Base-by-base conservation (phyloP, 169 alveolate species). In the Eimeria acervulina region DNA sequence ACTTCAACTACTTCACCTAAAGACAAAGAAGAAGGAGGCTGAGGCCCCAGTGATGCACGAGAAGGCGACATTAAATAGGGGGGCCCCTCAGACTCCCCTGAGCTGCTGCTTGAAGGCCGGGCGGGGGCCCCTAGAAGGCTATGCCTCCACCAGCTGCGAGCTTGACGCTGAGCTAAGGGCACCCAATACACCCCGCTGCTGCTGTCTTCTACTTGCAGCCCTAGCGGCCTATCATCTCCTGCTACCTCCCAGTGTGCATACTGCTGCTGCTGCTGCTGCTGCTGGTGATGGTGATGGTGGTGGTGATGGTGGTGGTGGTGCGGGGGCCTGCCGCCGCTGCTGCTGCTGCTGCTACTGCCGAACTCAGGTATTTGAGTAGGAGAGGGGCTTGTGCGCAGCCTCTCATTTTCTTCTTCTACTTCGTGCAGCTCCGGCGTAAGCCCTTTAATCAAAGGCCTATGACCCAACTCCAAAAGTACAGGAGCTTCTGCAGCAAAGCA, bases 401-500 rank as follows among this genome's bases (percentile, higher is more conserved):
- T 13, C 2, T 51, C 66, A 59, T 83, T 83, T 2, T 19, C 76
- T 52, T 83, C 74, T 17, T 83, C 51, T 5, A 83, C 91, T n/a
- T 83, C 91, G 10, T 28, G 15, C 44, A 59, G 19, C 42, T 52
- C 91, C 31, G 42, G 70, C 13, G 44, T 33, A 0, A 83, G 31
- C 12, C 91, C 91, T 55, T n/a, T 51, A 6, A 83, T 4, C 36
- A 51, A 13, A 23, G 91, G 91, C 19, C 91, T 83, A 31, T 83
- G 76, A 23, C 28, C 23, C 12, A 21, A 52, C 31, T 83, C 91
- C 2, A 83, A 23, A 2, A 83, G n/a, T 26, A 52, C 31, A 17
- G 70, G 74, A 31, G 59, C 91, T 33, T 83, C 91, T 4, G 91
- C 91, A 28, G 91, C 68, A 7, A 83, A 42, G 33, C 51, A 38